Conservation (phyloP, 108 stramenopile species). For the Licmophora abbreviata region DNA sequence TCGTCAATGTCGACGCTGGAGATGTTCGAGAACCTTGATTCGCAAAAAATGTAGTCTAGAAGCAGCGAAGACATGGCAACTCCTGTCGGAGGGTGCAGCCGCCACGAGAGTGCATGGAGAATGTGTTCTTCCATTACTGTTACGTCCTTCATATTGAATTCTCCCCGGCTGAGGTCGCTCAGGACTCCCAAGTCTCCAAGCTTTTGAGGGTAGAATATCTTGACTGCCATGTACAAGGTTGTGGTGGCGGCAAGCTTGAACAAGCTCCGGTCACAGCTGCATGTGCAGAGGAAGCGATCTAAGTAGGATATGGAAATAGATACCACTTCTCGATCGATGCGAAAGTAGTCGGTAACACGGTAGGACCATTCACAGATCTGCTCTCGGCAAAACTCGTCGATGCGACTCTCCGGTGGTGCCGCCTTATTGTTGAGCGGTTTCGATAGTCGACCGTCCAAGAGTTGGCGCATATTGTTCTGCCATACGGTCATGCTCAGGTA, state of each 20-base stretch:
- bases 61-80: slow-evolving; percentile 29
- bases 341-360: slow-evolving; percentile 66
- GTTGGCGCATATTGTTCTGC: slow-evolving; percentile 27
- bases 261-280: slow-evolving; percentile 39
- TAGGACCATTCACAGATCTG: slow-evolving; percentile 68
- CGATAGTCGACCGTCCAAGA: slow-evolving; percentile 13
- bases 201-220: slow-evolving; percentile 53
- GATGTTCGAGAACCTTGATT: too few species aligned
- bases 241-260: slow-evolving; percentile 61
- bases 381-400: slow-evolving; percentile 61
- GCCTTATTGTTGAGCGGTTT: slow-evolving; percentile 3
- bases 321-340: slow-evolving; percentile 58
- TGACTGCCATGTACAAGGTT: slow-evolving; percentile 47
- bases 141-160: slow-evolving; percentile 55
- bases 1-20: slow-evolving; percentile 23
- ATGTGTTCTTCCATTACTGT: slow-evolving; percentile 45
- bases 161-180: slow-evolving; percentile 50
- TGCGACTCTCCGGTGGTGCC: slow-evolving; percentile 16
- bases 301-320: slow-evolving; percentile 36
- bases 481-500: slow-evolving; percentile 40
- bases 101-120: slow-evolving; percentile 32
- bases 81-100: slow-evolving; percentile 41
- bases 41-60: slow-evolving; percentile 31
- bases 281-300: slow-evolving; percentile 53
- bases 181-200: slow-evolving; percentile 48